Evolutionary conservation across 495 filamentous ascomycete genomes (phyloP).

Genomic region (Pyrenula massariospora): DNA sequence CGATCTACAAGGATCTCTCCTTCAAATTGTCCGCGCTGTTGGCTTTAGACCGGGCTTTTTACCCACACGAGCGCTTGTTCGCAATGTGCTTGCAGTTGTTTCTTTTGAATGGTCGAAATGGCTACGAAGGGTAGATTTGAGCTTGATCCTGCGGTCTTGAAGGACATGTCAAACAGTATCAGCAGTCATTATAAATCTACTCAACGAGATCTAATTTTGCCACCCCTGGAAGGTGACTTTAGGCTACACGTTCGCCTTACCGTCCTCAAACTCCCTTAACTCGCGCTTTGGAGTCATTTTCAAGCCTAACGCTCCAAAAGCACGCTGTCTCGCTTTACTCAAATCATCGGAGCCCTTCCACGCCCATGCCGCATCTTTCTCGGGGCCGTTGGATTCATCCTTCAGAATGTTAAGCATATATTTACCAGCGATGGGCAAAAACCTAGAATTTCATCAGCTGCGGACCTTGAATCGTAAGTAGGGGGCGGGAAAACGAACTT

Average conservation of each 20-base stretch:
- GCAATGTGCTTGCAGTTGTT: background rate
- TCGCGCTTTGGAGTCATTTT: background rate
- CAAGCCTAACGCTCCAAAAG: background rate
- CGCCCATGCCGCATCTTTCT: conserved; percentile 18
- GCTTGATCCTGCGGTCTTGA: background rate
- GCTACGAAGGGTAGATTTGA: background rate
- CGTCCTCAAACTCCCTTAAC: background rate
- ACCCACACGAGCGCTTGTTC: background rate
- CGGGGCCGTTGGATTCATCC: conserved; percentile 12
- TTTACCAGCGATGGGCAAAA: conserved; percentile 15
- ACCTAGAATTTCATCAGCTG: conserved; percentile 14
- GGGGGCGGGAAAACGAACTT: conserved; percentile 13
- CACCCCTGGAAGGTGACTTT: too few relatives aligned
- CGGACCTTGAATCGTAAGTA: conserved; percentile 11
- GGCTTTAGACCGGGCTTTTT: background rate
- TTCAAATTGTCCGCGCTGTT: background rate
- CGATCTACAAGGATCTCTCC: background rate
- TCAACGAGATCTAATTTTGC: background rate
- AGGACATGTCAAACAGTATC: background rate
- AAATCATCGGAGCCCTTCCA: conserved; percentile 13
- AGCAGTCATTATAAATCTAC: background rate
- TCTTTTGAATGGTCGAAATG: background rate
- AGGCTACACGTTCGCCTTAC: background rate
- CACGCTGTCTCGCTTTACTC: background rate
- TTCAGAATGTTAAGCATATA: conserved; percentile 5